Percentiles rank a stretch among this genome's conserved stretches.
Evolutionary conservation across 495 filamentous ascomycete genomes (phyloP).

Genomic region (Schizothecium vesticola): DNA sequence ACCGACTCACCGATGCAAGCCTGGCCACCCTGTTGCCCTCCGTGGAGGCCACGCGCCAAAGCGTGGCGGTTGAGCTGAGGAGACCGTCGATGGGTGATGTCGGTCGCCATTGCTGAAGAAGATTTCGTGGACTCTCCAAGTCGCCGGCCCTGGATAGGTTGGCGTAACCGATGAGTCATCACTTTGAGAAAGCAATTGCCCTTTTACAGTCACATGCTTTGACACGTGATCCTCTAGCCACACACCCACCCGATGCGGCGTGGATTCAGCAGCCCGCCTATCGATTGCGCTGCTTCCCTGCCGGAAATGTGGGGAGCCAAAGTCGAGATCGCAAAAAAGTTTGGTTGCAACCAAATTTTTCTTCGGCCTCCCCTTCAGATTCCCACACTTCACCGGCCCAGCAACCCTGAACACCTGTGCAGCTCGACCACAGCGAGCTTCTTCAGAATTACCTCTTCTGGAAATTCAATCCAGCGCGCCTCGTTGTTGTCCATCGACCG

Average conservation of each 20-base stretch:
- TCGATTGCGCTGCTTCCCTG: neutral
- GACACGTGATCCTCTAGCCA: neutral
- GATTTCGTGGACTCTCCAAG: neutral
- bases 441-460: neutral
- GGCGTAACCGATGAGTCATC: neutral
- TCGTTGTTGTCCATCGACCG: neutral
- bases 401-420: neutral
- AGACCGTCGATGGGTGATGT: neutral
- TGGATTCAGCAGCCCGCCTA: neutral
- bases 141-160: neutral
- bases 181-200: neutral
- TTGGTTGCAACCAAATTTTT: slow-evolving; percentile 21
- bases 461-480: neutral
- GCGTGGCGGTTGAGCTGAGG: neutral
- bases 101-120: neutral
- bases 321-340: slow-evolving; percentile 13
- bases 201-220: neutral
- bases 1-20: neutral
- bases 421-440: neutral
- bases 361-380: neutral
- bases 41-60: too few relatives aligned
- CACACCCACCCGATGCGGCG: neutral
- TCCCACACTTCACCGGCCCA: neutral
- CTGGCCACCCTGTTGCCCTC: neutral
- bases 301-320: slow-evolving; percentile 2